Evolutionary conservation across 805 yeast genomes (phyloP).

Genomic region (Wickerhamiella kazuoi): DNA sequence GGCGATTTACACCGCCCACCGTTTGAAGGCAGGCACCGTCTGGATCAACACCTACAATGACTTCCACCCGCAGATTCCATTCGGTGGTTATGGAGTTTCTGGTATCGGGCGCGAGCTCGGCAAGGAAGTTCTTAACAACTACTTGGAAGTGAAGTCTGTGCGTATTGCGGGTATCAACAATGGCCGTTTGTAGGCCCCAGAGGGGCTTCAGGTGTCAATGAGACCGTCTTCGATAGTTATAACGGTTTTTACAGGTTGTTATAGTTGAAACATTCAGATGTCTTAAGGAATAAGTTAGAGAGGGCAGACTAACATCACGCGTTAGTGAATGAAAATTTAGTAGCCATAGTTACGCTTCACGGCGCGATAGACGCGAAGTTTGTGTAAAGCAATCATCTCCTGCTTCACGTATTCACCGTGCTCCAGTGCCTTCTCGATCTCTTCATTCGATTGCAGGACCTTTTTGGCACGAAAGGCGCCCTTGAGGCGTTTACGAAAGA

Average conservation of each 20-base stretch:
- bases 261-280: too few species aligned
- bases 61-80: slow-evolving; percentile 48
- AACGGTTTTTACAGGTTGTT: too few species aligned
- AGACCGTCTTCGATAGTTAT: too few species aligned
- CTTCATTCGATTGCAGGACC: slow-evolving; percentile 11
- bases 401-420: slow-evolving; percentile 24
- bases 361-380: slow-evolving; percentile 21
- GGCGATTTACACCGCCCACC: slow-evolving; percentile 59
- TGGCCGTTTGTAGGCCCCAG: neutral
- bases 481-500: slow-evolving; percentile 16
- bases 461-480: slow-evolving; percentile 18
- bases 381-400: slow-evolving; percentile 23
- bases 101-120: slow-evolving; percentile 76
- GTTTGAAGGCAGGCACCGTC: slow-evolving; percentile 71
- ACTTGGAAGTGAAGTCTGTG: slow-evolving; percentile 61
- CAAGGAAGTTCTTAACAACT: slow-evolving; percentile 48
- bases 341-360: slow-evolving; percentile 19
- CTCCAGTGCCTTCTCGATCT: slow-evolving; percentile 19
- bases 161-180: slow-evolving; percentile 38
- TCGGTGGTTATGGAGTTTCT: slow-evolving; percentile 65
- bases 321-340: neutral
- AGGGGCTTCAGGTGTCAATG: too few species aligned
- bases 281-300: too few species aligned
- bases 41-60: slow-evolving; percentile 64
- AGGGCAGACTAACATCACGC: too few species aligned